Conservation (phyloP, 257 asterid species). For the Rhazya stricta region DNA sequence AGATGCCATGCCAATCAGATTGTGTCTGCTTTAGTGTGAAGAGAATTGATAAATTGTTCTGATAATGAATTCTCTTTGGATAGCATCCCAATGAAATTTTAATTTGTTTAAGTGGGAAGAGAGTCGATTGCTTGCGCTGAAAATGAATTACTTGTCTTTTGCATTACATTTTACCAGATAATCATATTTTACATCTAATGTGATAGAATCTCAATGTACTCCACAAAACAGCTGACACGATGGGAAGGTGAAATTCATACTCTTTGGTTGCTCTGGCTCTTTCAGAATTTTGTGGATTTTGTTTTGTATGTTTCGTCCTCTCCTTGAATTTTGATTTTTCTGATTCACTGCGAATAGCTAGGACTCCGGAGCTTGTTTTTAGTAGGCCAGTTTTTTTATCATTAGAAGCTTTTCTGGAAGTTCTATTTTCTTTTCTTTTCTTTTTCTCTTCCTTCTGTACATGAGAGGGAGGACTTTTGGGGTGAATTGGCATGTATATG, state of each 20-base stretch:
- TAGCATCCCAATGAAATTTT: background rate
- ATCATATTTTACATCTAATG: background rate
- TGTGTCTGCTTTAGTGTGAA: background rate
- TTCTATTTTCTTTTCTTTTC: background rate
- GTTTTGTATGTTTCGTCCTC: background rate
- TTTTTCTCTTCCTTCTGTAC: background rate
- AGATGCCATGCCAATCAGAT: background rate
- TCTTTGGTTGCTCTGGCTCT: background rate
- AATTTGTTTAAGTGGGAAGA: background rate
- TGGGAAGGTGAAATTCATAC: background rate
- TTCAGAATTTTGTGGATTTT: background rate
- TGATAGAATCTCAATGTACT: background rate
- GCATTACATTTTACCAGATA: background rate
- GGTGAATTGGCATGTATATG: background rate
- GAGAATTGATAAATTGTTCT: background rate
- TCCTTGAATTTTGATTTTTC: background rate
- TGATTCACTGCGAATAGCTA: background rate
- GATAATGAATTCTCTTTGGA: background rate
- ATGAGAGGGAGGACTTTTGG: background rate
- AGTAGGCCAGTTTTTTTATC: background rate
- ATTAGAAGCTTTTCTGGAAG: background rate
- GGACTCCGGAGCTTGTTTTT: too few species aligned
- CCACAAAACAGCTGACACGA: background rate
- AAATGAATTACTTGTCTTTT: background rate
- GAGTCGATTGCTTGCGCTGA: background rate